phyloP scores from a whole-genome alignment of 2,329 filamentous ascomycete genomes.

The Pyricularia grisea region DNA sequence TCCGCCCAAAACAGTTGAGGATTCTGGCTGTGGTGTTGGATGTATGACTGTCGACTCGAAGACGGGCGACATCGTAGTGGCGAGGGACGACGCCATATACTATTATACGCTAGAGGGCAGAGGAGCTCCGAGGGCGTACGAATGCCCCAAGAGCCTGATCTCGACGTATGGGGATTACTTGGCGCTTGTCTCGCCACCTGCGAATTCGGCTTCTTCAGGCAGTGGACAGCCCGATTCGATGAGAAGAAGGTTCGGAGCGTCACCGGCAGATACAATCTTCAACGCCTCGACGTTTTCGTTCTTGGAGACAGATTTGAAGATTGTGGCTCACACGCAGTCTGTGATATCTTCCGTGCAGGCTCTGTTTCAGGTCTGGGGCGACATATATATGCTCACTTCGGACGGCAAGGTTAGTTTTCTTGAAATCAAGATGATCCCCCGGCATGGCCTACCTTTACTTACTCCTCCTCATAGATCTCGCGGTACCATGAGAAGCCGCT shows the following conservation, averaged over 20 bases:
- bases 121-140: constrained; percentile 82
- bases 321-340: constrained; percentile 82
- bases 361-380: constrained; percentile 81
- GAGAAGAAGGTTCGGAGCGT: constrained; percentile 62
- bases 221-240: constrained; percentile 45
- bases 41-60: constrained; percentile 84
- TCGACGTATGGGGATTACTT: constrained; percentile 78
- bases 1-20: constrained; percentile 79
- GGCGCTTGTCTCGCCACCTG: constrained; percentile 71
- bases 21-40: constrained; percentile 81
- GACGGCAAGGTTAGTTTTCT: constrained; percentile 66
- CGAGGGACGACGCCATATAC: constrained; percentile 89
- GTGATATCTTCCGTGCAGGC: constrained; percentile 71
- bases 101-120: constrained; percentile 81
- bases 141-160: constrained; percentile 79
- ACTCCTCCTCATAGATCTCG: constrained; percentile 47
- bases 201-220: constrained; percentile 38
- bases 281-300: constrained; percentile 82
- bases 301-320: constrained; percentile 83
- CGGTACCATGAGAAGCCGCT: constrained; percentile 87
- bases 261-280: constrained; percentile 68
- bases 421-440: constrained; percentile 7
- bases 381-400: constrained; percentile 80
- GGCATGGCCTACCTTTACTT: background rate
- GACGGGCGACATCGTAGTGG: constrained; percentile 82